Evolutionary conservation across 73 alveolate species (phyloP).

Genomic region (Paramecium caudatum): DNA sequence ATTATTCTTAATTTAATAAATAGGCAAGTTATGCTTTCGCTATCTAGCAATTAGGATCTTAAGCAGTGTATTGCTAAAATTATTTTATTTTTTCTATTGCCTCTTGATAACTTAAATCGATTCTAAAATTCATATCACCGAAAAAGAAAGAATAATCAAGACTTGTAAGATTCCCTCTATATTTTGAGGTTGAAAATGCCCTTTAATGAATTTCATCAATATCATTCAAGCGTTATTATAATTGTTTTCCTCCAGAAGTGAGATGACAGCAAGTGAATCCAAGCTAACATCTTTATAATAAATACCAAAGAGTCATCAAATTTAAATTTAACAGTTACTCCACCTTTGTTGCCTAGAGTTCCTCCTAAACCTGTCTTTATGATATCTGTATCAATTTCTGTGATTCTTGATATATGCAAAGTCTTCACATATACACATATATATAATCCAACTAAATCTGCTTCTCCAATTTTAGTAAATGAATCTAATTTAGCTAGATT

Average conservation of each 20-base stretch:
- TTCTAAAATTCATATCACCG: slow-evolving; percentile 96
- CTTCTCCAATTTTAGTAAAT: slow-evolving; percentile 79
- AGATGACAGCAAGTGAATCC: slow-evolving; percentile 84
- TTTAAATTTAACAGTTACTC: slow-evolving; percentile 87
- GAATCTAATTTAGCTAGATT: slow-evolving; percentile 79
- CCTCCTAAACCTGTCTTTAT: slow-evolving; percentile 96
- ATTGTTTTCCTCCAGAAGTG: slow-evolving; percentile 88
- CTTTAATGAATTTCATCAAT: slow-evolving; percentile 88
- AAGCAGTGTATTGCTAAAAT: slow-evolving; percentile 13
- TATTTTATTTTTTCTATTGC: slow-evolving; percentile 78
- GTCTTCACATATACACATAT: slow-evolving; percentile 80
- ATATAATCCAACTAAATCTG: slow-evolving; percentile 87
- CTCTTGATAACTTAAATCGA: slow-evolving; percentile 81
- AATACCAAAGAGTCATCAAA: slow-evolving; percentile 81
- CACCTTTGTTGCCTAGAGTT: slow-evolving; percentile 96
- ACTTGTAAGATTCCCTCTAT: slow-evolving; percentile 75
- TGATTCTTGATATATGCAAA: slow-evolving; percentile 72
- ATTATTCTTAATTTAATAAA: slow-evolving; percentile 85
- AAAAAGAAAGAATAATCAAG: slow-evolving; percentile 92
- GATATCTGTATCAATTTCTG: slow-evolving; percentile 79
- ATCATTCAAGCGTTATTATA: slow-evolving; percentile 85
- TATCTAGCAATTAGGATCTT: slow-evolving; percentile 22
- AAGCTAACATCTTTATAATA: slow-evolving; percentile 80
- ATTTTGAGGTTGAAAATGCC: slow-evolving; percentile 80
- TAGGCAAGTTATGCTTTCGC: slow-evolving; percentile 71